Evolutionary conservation across 768 basidiomycete species (phyloP).

Genomic region (Boletellus ananiceps): DNA sequence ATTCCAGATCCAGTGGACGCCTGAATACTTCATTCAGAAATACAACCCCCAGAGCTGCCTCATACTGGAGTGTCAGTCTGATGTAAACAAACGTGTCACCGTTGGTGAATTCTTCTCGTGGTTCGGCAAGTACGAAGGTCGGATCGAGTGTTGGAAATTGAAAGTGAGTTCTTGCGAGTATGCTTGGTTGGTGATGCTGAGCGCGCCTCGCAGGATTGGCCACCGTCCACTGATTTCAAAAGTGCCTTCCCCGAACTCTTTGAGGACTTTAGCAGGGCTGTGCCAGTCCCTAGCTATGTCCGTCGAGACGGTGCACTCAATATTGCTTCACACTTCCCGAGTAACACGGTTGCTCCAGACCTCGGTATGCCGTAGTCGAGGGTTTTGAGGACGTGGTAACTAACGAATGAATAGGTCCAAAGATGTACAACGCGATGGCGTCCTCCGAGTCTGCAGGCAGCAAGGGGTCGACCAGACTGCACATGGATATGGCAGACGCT

Average conservation of each 20-base stretch:
- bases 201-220: constrained; percentile 71
- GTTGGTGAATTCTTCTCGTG: constrained; percentile 74
- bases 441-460: constrained; percentile 61
- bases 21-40: constrained; percentile 70
- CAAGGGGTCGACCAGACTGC: constrained; percentile 82
- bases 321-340: constrained; percentile 84
- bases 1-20: constrained; percentile 74
- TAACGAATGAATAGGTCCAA: constrained; percentile 57
- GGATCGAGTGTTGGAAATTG: constrained; percentile 64
- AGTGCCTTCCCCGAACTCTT: constrained; percentile 79
- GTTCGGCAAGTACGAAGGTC: constrained; percentile 66
- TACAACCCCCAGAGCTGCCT: constrained; percentile 61
- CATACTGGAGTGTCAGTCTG: constrained; percentile 80
- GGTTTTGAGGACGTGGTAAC: neutral
- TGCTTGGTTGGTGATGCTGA: constrained; percentile 4
- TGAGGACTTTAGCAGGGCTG: constrained; percentile 75
- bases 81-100: constrained; percentile 54
- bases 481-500: constrained; percentile 95
- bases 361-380: constrained; percentile 47
- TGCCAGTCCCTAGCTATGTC: constrained; percentile 89
- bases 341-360: constrained; percentile 73
- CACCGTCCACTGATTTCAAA: constrained; percentile 81
- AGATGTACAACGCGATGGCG: constrained; percentile 91
- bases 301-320: constrained; percentile 86
- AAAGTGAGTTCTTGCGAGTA: constrained; percentile 47